Evolutionary conservation across 1,284 basidiomycete species (phyloP), one percentile per base, ranked within the genome.

Genomic region (Apiotrichum montevideense): DNA sequence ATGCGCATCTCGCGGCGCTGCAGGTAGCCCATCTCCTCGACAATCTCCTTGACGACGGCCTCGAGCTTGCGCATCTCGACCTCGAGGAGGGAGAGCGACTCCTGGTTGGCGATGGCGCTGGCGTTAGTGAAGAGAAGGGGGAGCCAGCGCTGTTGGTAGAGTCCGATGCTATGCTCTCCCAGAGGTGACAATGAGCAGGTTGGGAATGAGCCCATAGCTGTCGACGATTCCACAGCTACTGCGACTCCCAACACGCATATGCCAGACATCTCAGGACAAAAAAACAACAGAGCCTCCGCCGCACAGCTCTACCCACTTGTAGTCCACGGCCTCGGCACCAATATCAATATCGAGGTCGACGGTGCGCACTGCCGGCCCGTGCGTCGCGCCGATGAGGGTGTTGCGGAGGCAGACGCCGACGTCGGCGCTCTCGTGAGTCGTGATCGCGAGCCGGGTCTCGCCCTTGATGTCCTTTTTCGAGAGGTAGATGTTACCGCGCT

Each of bases 31-130:
- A 98, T 82, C 77, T 98, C 94, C 66, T 98, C 93, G 14, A 90
- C 85, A 57, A 98, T 87, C 78, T 98, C 95, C 74, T 91, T 90
- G 37, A 93, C 88, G 5, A 97, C 79, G 1, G 89, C 92, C 75
- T 98, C 95, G 8, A 98, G 81, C 72, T 98, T 98, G 40, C 94
- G 84, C 91, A 98, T 96, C 77, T 98, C 95, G 0, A 92, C 94
- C 78, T 98, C 96, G 42, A 98, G 83, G 0, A 89, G 89, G 2
- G 92, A 97, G 0, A 98, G 81, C 0, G 90, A 94, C 76, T 98
- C 95, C 75, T 97, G 94, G 78, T 97, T 98, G 6, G 96, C 95
- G 72, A 98, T 98, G 21, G 95, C 95, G 70, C 90, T 94, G 69
- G 9, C 3, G 51, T 55, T 42, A 49, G 53, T 51, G 21, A 21